phyloP scores from a whole-genome alignment of 2,329 filamentous ascomycete genomes.

The Xylaria sp. region DNA sequence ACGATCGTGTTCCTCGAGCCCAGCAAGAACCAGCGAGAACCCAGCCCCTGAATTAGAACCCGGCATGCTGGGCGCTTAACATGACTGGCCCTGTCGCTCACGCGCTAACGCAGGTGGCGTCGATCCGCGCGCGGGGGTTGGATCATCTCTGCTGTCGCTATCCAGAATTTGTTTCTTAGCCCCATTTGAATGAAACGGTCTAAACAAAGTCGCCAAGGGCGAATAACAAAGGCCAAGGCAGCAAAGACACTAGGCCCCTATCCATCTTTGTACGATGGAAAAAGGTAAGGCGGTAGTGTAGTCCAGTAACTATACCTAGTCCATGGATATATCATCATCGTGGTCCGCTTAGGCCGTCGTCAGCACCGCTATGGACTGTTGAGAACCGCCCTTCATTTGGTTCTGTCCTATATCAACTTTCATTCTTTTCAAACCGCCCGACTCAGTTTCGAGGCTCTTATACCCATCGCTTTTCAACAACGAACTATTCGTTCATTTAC shows the following conservation, averaged over 20 bases:
- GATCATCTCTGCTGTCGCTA: slow-evolving; percentile 5
- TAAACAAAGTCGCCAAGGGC: slow-evolving; percentile 7
- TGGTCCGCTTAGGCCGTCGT: not conserved
- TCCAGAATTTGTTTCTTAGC: too few relatives aligned
- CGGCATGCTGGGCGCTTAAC: slow-evolving; percentile 22
- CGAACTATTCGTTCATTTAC: slow-evolving; percentile 2
- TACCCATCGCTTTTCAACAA: slow-evolving; percentile 8
- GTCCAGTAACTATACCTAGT: too few relatives aligned
- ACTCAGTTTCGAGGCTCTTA: slow-evolving; percentile 23
- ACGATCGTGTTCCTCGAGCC: not conserved
- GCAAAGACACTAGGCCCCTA: not conserved
- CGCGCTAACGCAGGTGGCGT: slow-evolving; percentile 20
- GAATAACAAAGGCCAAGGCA: not conserved
- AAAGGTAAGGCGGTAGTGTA: slow-evolving; percentile 13
- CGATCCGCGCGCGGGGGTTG: slow-evolving; percentile 23
- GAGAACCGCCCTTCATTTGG: not conserved
- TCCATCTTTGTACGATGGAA: slow-evolving; percentile 16
- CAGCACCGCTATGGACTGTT: not conserved
- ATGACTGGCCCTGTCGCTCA: slow-evolving; percentile 11
- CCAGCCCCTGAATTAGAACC: slow-evolving; percentile 19
- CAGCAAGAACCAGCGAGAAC: too few relatives aligned
- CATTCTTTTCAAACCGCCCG: slow-evolving; percentile 17
- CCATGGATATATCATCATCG: slow-evolving; percentile 4
- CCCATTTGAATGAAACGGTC: slow-evolving; percentile 24
- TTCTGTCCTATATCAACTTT: not conserved